These are phyloP conservation scores for Polychytrium aggregatum DNA, from an alignment of 192 early-diverging fungal species.

Conservation along the genomic window DNA sequence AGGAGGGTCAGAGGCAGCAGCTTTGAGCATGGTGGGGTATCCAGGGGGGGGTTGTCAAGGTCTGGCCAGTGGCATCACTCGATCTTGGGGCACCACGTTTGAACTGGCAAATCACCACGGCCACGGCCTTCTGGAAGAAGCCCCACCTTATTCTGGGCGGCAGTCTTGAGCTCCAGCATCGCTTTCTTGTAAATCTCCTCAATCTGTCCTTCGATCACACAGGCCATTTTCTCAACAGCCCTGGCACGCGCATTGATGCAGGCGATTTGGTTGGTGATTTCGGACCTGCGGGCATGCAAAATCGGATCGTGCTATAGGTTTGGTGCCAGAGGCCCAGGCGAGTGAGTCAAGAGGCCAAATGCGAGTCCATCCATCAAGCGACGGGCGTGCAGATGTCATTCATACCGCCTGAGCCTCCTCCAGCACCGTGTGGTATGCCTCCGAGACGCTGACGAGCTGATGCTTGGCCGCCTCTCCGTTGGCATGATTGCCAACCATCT, in stretches of 20 bases:
- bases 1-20: neutral
- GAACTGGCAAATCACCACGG: too few relatives aligned
- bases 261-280: conserved; percentile 42
- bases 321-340: too few relatives aligned
- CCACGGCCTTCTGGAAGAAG: neutral
- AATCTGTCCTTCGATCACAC: conserved; percentile 31
- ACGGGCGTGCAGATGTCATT: too few relatives aligned
- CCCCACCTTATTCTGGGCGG: conserved; percentile 31
- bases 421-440: conserved; percentile 41
- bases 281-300: conserved; percentile 26
- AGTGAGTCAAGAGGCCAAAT: too few relatives aligned
- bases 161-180: conserved; percentile 24
- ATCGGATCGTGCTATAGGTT: conserved; percentile 39
- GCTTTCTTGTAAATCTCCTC: conserved; percentile 43
- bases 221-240: conserved; percentile 41
- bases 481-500: conserved; percentile 50
- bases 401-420: conserved; percentile 37
- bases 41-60: too few relatives aligned
- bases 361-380: too few relatives aligned
- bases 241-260: conserved; percentile 36
- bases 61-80: too few relatives aligned
- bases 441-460: conserved; percentile 40
- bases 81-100: too few relatives aligned
- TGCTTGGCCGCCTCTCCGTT: conserved; percentile 46
- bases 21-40: neutral